phyloP scores from a whole-genome alignment of 2,329 filamentous ascomycete genomes.

The Xylariaceae sp. region DNA sequence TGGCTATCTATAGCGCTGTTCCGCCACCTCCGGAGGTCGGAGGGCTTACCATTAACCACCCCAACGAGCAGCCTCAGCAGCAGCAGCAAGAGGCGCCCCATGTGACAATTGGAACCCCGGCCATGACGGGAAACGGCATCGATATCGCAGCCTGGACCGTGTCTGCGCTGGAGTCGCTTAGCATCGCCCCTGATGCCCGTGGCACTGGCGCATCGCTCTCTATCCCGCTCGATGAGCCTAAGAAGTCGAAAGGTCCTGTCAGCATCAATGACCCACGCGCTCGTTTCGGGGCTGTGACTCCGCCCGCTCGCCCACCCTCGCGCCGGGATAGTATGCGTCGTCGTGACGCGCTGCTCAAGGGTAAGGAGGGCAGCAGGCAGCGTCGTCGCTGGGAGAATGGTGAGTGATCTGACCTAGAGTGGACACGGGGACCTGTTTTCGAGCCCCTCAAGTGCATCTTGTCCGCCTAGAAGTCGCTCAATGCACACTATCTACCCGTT shows the following conservation, averaged over 20 bases:
- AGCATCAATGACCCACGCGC: constrained; percentile 27
- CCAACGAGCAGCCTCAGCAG: constrained; percentile 20
- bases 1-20: constrained; percentile 50
- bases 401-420: too few relatives aligned
- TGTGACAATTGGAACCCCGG: constrained; percentile 1
- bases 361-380: constrained; percentile 84
- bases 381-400: constrained; percentile 94
- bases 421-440: too few relatives aligned
- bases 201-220: constrained; percentile 62
- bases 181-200: constrained; percentile 51
- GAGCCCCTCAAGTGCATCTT: background rate
- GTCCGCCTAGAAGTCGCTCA: background rate
- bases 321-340: constrained; percentile 53
- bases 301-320: constrained; percentile 43
- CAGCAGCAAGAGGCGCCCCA: constrained; percentile 18
- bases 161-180: constrained; percentile 52
- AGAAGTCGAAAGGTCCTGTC: constrained; percentile 27
- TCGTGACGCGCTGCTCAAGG: constrained; percentile 76
- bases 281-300: constrained; percentile 25
- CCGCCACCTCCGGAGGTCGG: constrained; percentile 44
- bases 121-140: constrained; percentile 34
- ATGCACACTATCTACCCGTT: constrained; percentile 18
- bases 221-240: constrained; percentile 75
- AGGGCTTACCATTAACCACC: constrained; percentile 20
- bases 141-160: constrained; percentile 68